Evolutionary conservation across 371 early-diverging fungal species (phyloP), one percentile per base, ranked within the genome.

Genomic region (Mortierella sp.): DNA sequence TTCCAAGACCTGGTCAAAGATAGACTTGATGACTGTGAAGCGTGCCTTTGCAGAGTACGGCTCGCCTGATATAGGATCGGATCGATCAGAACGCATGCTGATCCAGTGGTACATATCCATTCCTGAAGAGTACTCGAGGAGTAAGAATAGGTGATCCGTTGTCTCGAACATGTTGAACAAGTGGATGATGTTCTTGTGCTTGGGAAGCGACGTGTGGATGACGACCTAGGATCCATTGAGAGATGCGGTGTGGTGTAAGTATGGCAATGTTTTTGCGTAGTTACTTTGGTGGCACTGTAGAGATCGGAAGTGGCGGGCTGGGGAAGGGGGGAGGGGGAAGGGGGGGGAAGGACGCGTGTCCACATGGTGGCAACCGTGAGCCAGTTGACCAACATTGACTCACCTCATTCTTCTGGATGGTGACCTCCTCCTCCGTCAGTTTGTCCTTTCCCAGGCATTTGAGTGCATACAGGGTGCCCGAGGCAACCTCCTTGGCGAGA

Each of bases 1-100:
- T 54, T 89, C 90, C 26, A 93, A 80, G 59, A 95, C 92, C 68
- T 96, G 94, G 54, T 88, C 72, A 79, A 96, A 94, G 47, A 95
- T 81, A 24, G 85, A 71, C 46, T 90, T 85, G 58, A 91, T 91
- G 52, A 89, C 83, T 50, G 72, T 71, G 58, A 89, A 85, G 63
- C 88, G 89, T 34, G 89, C 83, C 26, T 84, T 80, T 31, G 84
- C 79, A 1, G 78, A 62, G 34, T 83, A 74, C 50, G 82, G 71
- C 27, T 83, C 82, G 41, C 84, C 81, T 0, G 86, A 82, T 34
- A 82, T 83, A 51, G 88, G 84, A 9, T 84, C 87, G 23, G 85
- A 82, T 57, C 79, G 82, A 58, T 89, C 87, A n/a, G 80, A 79
- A 24, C 76, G 65, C 60, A 78, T 71, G 24, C 86, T 89, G 58